Percentiles rank a stretch among this genome's conserved stretches.
phyloP scores from a whole-genome alignment of 176 grass and related monocot species.

The Hyparrhenia diplandra region DNA sequence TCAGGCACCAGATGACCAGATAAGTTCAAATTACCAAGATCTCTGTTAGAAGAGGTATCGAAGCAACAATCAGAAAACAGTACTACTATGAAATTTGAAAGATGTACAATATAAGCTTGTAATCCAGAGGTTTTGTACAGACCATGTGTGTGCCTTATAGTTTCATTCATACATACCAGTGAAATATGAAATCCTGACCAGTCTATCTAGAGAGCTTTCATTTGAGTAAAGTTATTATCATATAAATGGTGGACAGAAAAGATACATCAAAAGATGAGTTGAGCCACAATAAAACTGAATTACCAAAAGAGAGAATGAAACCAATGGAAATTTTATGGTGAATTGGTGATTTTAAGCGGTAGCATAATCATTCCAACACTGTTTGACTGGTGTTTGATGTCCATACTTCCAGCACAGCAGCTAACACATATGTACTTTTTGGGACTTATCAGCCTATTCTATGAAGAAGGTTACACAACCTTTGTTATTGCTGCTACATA shows the following conservation, averaged over 20 bases:
- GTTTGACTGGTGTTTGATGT: not conserved
- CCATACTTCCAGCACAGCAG: not conserved
- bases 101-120: not conserved
- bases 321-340: not conserved
- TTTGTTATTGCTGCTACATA: not conserved
- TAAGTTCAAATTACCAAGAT: conserved; percentile 87
- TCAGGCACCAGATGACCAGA: conserved; percentile 90
- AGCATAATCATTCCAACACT: not conserved
- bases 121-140: not conserved
- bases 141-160: not conserved
- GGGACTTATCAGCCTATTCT: not conserved
- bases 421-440: not conserved
- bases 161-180: not conserved
- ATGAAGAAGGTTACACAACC: not conserved
- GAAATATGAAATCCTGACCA: not conserved
- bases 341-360: not conserved
- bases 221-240: not conserved
- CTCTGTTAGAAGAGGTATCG: conserved; percentile 37
- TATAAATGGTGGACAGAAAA: not conserved
- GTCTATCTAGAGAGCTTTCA: not conserved
- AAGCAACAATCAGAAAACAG: conserved; percentile 34
- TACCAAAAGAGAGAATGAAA: not conserved
- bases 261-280: not conserved
- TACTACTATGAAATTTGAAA: conserved; percentile 17
- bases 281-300: not conserved